phyloP scores from a whole-genome alignment of 2,329 filamentous ascomycete genomes.

The Pestalotiopsis sp. region DNA sequence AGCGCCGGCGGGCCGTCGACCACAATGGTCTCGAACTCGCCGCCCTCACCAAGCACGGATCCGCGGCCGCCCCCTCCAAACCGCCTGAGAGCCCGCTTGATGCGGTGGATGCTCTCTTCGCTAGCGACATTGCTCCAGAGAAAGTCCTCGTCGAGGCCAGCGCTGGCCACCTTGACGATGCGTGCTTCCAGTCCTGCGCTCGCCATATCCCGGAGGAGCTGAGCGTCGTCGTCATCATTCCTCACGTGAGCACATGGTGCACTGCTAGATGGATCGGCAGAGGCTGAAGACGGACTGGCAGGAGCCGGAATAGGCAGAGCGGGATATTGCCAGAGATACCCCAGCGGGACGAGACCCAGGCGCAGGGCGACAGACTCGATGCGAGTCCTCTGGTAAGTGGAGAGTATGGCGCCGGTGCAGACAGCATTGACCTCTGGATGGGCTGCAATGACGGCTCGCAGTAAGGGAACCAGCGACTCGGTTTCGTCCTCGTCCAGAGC shows the following conservation, averaged over 20 bases:
- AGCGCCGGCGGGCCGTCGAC: conserved; percentile 74
- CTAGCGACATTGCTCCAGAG: conserved; percentile 81
- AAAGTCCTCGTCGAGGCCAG: conserved; percentile 78
- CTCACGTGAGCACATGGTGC: conserved; percentile 15
- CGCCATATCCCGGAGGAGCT: conserved; percentile 81
- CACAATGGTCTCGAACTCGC: conserved; percentile 94
- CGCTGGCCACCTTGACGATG: conserved; percentile 93
- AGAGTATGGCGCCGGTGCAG: conserved; percentile 88
- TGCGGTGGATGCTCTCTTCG: conserved; percentile 44
- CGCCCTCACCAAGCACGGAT: conserved; percentile 85
- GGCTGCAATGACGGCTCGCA: conserved; percentile 64
- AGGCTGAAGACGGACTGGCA: conserved; percentile 33
- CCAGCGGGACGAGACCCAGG: conserved; percentile 79
- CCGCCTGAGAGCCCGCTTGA: conserved; percentile 59
- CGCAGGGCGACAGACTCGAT: conserved; percentile 89
- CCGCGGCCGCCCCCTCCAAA: conserved; percentile 70
- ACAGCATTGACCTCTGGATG: conserved; percentile 86
- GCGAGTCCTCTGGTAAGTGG: conserved; percentile 94
- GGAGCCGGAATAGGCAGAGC: conserved; percentile 52
- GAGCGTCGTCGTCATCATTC: conserved; percentile 45
- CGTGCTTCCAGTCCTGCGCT: conserved; percentile 78
- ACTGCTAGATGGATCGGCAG: conserved; percentile 22
- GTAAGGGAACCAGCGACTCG: conserved; percentile 78
- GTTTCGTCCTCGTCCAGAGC: conserved; percentile 70
- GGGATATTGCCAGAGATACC: conserved; percentile 93